phyloP scores from a whole-genome alignment of 352 stramenopile species.

The Phytophthora quininea region DNA sequence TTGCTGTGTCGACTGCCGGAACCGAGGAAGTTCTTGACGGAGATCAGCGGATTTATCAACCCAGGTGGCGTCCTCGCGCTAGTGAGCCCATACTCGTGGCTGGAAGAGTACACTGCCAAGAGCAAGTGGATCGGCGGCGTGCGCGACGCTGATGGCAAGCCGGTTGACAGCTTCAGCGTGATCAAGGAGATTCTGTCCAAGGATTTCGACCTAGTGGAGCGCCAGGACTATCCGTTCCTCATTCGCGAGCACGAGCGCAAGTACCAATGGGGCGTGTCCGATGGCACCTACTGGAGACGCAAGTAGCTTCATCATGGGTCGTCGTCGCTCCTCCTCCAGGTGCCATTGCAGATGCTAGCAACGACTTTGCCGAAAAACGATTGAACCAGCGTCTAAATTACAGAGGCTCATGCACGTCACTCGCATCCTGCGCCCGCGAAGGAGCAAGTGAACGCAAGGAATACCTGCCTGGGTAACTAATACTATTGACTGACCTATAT shows the following conservation, averaged over 20 bases:
- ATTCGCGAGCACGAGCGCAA: conserved; percentile 94
- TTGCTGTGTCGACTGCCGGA: conserved; percentile 95
- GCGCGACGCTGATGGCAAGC: conserved; percentile 43
- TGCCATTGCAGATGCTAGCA: too few relatives aligned
- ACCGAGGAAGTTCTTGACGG: conserved; percentile 89
- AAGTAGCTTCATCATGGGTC: conserved; percentile 37
- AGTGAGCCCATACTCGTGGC: conserved; percentile 97
- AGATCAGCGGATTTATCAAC: conserved; percentile 88
- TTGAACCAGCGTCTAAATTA: conserved; percentile 37
- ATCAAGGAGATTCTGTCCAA: conserved; percentile 58
- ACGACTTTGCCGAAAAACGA: conserved; percentile 11
- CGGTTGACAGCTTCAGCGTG: conserved; percentile 71
- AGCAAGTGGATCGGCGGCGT: conserved; percentile 87
- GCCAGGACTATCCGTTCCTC: conserved; percentile 89
- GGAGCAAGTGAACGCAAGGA: conserved; percentile 24
- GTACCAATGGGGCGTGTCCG: conserved; percentile 92
- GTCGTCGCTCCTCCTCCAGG: too few relatives aligned
- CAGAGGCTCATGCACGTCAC: conserved; percentile 18
- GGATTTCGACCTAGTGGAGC: conserved; percentile 84
- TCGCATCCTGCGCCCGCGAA: conserved; percentile 7
- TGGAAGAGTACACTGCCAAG: conserved; percentile 96
- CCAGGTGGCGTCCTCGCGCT: conserved; percentile 93
- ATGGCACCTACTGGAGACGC: conserved; percentile 87
- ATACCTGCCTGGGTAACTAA: conserved; percentile 21
- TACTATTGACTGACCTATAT: conserved; percentile 48